These are phyloP conservation scores for Harringtonia aguacate DNA, from an alignment of 2,329 filamentous ascomycete genomes.

Conservation along the genomic window DNA sequence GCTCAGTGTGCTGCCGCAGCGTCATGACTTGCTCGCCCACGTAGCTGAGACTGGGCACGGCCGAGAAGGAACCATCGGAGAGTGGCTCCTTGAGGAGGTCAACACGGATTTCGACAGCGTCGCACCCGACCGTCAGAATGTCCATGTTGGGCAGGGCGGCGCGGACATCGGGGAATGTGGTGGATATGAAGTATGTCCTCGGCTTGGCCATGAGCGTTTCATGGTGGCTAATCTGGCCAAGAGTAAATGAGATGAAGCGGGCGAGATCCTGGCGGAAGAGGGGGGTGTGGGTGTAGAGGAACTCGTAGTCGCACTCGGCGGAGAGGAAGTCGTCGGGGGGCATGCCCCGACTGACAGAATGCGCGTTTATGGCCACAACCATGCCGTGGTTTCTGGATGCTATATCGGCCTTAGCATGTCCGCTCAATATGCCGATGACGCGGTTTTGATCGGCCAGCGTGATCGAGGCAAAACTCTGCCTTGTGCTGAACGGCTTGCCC, in stretches of 20 bases:
- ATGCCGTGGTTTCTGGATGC: conserved; percentile 44
- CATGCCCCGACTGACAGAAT: conserved; percentile 62
- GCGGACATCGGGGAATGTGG: conserved; percentile 77
- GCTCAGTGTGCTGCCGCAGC: conserved; percentile 69
- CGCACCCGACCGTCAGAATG: conserved; percentile 76
- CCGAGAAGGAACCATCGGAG: conserved; percentile 47
- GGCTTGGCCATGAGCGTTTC: conserved; percentile 67
- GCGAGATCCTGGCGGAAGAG: conserved; percentile 68
- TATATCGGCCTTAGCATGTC: conserved; percentile 46
- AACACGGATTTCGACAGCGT: conserved; percentile 76
- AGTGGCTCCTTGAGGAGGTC: conserved; percentile 68
- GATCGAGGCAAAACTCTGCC: conserved; percentile 42
- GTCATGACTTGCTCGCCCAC: conserved; percentile 81
- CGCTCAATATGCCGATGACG: conserved; percentile 56
- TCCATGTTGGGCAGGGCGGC: conserved; percentile 76
- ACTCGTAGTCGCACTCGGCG: conserved; percentile 70
- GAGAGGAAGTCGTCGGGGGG: conserved; percentile 57
- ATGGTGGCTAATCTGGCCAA: conserved; percentile 71
- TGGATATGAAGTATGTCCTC: conserved; percentile 76
- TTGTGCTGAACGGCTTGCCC: conserved; percentile 58
- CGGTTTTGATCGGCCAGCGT: conserved; percentile 44
- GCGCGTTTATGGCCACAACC: conserved; percentile 63
- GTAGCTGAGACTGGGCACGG: conserved; percentile 69
- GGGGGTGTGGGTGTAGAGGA: conserved; percentile 64
- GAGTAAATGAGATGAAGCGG: conserved; percentile 66